phyloP scores from a whole-genome alignment of 179 eudicot genomes.

The Pouteria campechiana region DNA sequence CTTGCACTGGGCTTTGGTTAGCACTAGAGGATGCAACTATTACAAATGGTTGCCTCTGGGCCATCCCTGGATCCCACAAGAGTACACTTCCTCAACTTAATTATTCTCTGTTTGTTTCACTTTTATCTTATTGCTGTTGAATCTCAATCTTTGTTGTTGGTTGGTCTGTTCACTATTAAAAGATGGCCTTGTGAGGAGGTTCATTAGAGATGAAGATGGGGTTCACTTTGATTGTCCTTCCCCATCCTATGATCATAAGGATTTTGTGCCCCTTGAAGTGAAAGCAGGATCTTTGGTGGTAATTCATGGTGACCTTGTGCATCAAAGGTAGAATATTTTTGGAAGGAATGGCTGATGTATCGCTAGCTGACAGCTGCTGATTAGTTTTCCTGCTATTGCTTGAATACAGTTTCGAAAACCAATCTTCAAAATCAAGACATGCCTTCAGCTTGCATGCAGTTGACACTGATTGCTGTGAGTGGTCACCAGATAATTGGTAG shows the following conservation, averaged over 20 bases:
- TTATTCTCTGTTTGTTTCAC: not conserved
- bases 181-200: constrained; percentile 90
- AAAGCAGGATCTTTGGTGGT: constrained; percentile 88
- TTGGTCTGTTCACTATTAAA: constrained; percentile 2
- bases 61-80: constrained; percentile 93
- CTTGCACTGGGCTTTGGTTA: constrained; percentile 96
- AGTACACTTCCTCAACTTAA: constrained; percentile 13
- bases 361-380: not conserved
- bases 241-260: constrained; percentile 64
- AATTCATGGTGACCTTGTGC: constrained; percentile 92
- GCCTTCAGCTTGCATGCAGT: constrained; percentile 89
- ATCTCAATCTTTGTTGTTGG: not conserved
- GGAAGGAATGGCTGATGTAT: not conserved
- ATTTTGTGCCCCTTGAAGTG: constrained; percentile 85
- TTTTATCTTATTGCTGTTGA: not conserved
- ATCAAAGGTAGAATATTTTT: constrained; percentile 58
- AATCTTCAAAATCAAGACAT: constrained; percentile 81
- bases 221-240: constrained; percentile 81
- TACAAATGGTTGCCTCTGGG: constrained; percentile 95
- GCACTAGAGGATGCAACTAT: constrained; percentile 88
- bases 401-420: constrained; percentile 69
- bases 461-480: constrained; percentile 83
- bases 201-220: constrained; percentile 70
- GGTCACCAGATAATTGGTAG: constrained; percentile 89
- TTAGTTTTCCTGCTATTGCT: constrained; percentile 4